Conservation (phyloP, 345 rosid species). For the Nephelium lappaceum region DNA sequence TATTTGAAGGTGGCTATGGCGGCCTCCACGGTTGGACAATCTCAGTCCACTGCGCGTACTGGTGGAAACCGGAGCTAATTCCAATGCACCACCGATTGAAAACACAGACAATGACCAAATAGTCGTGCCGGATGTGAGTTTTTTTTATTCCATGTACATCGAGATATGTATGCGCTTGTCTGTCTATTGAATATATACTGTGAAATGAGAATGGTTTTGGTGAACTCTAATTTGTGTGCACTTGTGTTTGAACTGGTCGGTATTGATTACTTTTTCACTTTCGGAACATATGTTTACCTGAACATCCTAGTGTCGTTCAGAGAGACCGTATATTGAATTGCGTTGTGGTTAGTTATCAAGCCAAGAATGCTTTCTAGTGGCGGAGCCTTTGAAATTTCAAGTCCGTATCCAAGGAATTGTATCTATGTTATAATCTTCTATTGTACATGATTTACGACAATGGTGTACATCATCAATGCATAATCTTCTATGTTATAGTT, state of each 20-base stretch:
- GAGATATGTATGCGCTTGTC: neutral
- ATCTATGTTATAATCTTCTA: too few species aligned
- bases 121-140: constrained; percentile 75
- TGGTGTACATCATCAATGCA: too few species aligned
- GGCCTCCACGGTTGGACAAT: constrained; percentile 42
- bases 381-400: neutral
- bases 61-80: constrained; percentile 69
- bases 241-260: neutral
- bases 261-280: too few species aligned
- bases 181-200: neutral
- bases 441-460: too few species aligned
- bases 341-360: neutral
- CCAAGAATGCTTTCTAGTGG: neutral
- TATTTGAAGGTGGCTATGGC: constrained; percentile 29
- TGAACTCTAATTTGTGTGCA: neutral
- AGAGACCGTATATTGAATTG: too few species aligned
- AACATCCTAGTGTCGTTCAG: too few species aligned
- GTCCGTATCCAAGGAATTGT: neutral
- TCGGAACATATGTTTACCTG: neutral
- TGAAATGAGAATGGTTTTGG: neutral
- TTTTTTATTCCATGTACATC: neutral
- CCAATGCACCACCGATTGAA: constrained; percentile 66
- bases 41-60: constrained; percentile 76
- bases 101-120: constrained; percentile 59
- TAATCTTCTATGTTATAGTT: too few species aligned